Evolutionary conservation across 2,329 filamentous ascomycete species (phyloP).

Genomic region (Neofusicoccum umdonicola): DNA sequence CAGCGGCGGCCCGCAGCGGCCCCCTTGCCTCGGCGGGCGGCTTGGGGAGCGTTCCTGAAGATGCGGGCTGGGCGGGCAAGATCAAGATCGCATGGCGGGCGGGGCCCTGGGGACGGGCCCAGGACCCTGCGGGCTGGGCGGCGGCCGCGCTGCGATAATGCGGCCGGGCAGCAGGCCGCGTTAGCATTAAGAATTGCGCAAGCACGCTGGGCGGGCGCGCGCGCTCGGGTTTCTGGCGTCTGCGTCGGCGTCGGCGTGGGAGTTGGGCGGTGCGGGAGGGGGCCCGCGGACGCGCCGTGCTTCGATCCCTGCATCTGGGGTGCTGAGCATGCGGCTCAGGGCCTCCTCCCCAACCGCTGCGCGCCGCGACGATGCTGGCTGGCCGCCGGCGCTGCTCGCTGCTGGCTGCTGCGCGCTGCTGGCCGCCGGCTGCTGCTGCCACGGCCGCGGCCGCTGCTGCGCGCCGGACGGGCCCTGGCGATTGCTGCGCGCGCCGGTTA

Average conservation of each 20-base stretch:
- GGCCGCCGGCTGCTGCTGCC: not conserved
- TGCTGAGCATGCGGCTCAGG: not conserved
- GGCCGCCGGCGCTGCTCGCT: too few relatives aligned
- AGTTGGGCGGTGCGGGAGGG: not conserved
- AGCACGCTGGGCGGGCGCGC: not conserved
- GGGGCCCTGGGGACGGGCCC: too few relatives aligned
- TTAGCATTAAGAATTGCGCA: conserved; percentile 2
- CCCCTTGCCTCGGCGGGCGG: not conserved
- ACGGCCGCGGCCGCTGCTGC: not conserved
- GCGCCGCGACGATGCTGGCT: too few relatives aligned
- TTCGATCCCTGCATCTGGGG: conserved; percentile 12
- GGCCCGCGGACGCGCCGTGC: not conserved
- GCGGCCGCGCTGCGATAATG: not conserved
- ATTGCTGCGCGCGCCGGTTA: not conserved
- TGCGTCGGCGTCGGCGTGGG: not conserved
- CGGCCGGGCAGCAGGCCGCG: conserved; percentile 13
- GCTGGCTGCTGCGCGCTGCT: too few relatives aligned
- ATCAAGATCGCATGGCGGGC: not conserved
- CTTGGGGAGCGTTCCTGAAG: conserved; percentile 1
- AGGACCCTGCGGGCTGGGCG: too few relatives aligned
- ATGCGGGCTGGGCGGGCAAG: not conserved
- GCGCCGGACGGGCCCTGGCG: not conserved
- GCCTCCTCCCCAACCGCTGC: not conserved
- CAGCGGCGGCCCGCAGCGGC: not conserved
- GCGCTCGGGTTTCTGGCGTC: conserved; percentile 1